These are phyloP conservation scores for Pythium volutum DNA, from an alignment of 352 stramenopile species.

Conservation along the genomic window DNA sequence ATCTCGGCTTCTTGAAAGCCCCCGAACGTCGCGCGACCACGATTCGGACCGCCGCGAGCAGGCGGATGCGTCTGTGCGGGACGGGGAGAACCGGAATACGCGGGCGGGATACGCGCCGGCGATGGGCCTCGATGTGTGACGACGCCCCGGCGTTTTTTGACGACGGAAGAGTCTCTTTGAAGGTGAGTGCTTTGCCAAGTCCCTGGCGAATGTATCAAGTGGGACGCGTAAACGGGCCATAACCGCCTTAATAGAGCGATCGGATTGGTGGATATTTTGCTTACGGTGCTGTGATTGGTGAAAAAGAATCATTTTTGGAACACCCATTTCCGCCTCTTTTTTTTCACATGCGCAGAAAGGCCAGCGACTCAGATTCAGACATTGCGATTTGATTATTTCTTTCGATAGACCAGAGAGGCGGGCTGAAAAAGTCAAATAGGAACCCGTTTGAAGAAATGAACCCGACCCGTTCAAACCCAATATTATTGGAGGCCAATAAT, in stretches of 20 bases:
- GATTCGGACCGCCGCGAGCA: not conserved
- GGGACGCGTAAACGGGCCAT: constrained; percentile 23
- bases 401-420: too few species aligned
- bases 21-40: not conserved
- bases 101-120: too few species aligned
- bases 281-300: not conserved
- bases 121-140: not conserved
- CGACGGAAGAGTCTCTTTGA: constrained; percentile 12
- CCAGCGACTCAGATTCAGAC: not conserved
- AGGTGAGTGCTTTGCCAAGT: constrained; percentile 11
- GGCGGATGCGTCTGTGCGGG: not conserved
- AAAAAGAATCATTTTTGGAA: not conserved
- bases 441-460: too few species aligned
- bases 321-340: not conserved
- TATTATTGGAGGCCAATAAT: too few species aligned
- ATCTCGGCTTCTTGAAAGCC: not conserved
- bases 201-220: constrained; percentile 25
- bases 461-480: too few species aligned
- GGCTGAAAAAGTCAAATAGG: too few species aligned
- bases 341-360: constrained; percentile 16
- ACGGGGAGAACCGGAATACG: not conserved
- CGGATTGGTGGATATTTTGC: constrained; percentile 16
- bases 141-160: not conserved
- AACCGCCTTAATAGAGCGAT: constrained; percentile 7
- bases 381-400: not conserved